phyloP scores from a whole-genome alignment of 768 basidiomycete species.

The Omphalotus guepiniiformis region DNA sequence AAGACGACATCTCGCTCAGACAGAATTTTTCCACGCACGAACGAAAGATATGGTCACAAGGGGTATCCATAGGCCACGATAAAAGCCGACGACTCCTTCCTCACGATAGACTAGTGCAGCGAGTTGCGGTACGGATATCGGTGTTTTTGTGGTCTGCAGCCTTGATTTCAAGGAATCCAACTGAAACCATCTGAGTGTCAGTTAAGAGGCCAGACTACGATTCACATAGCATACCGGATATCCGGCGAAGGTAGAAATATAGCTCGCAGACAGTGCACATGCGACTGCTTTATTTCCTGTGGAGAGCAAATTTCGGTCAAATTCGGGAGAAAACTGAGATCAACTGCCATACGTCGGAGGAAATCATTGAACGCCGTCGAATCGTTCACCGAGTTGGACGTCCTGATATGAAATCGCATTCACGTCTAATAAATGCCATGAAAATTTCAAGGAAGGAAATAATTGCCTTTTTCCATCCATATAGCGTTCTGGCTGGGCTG shows the following conservation, averaged over 20 bases:
- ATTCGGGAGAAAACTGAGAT: neutral
- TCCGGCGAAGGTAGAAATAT: slow-evolving; percentile 89
- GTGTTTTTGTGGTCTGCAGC: slow-evolving; percentile 78
- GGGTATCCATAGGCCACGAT: slow-evolving; percentile 88
- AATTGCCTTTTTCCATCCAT: slow-evolving; percentile 75
- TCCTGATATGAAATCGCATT: slow-evolving; percentile 36
- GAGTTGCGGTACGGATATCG: slow-evolving; percentile 68
- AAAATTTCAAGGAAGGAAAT: slow-evolving; percentile 15
- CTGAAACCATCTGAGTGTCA: slow-evolving; percentile 36
- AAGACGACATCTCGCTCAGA: too few relatives aligned
- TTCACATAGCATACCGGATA: slow-evolving; percentile 58
- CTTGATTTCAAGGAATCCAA: slow-evolving; percentile 94
- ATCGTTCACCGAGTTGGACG: slow-evolving; percentile 61
- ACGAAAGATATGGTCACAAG: slow-evolving; percentile 95
- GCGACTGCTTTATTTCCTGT: slow-evolving; percentile 83
- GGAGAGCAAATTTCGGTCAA: slow-evolving; percentile 14
- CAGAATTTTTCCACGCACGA: slow-evolving; percentile 56
- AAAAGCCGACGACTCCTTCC: slow-evolving; percentile 87
- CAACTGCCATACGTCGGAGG: slow-evolving; percentile 60
- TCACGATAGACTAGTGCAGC: slow-evolving; percentile 74
- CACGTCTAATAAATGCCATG: neutral
- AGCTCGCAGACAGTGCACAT: slow-evolving; percentile 86
- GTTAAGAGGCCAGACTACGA: slow-evolving; percentile 2
- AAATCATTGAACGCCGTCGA: slow-evolving; percentile 56
- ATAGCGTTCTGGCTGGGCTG: slow-evolving; percentile 59